A percentile compares a stretch with the other conserved stretches of the same genome.
phyloP scores from a whole-genome alignment of 768 basidiomycete genomes.

The Suillus subluteus region DNA sequence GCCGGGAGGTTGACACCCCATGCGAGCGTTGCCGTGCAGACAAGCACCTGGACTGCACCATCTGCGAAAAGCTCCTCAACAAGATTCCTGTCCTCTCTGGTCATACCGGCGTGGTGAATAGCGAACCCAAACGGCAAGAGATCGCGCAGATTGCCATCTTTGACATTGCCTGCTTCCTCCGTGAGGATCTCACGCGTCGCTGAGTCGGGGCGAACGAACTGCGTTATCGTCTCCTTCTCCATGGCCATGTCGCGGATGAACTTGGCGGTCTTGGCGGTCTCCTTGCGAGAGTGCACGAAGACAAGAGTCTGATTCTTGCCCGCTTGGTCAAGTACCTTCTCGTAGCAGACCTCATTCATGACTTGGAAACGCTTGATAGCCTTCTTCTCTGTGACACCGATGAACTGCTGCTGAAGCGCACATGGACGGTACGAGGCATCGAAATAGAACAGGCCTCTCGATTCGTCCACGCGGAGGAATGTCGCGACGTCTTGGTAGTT shows the following conservation, averaged over 20 bases:
- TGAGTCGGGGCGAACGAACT: constrained; percentile 93
- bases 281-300: constrained; percentile 98
- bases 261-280: constrained; percentile 95
- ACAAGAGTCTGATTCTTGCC: constrained; percentile 92
- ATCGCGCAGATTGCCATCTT: constrained; percentile 83
- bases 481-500: constrained; percentile 98
- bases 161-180: constrained; percentile 80
- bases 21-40: constrained; percentile 96
- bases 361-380: constrained; percentile 98
- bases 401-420: constrained; percentile 93
- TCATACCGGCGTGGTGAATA: constrained; percentile 98
- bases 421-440: constrained; percentile 94
- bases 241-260: constrained; percentile 95
- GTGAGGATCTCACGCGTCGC: constrained; percentile 90
- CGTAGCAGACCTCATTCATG: constrained; percentile 99
- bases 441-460: constrained; percentile 95
- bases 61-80: constrained; percentile 96
- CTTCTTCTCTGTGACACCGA: constrained; percentile 98
- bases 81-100: constrained; percentile 83
- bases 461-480: constrained; percentile 92
- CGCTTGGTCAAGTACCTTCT: constrained; percentile 94
- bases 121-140: constrained; percentile 95
- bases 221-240: constrained; percentile 95
- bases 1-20: constrained; percentile 99
- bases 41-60: constrained; percentile 90